Conservation (phyloP, 257 asterid genomes). For the Nicotiana obtusifolia region DNA sequence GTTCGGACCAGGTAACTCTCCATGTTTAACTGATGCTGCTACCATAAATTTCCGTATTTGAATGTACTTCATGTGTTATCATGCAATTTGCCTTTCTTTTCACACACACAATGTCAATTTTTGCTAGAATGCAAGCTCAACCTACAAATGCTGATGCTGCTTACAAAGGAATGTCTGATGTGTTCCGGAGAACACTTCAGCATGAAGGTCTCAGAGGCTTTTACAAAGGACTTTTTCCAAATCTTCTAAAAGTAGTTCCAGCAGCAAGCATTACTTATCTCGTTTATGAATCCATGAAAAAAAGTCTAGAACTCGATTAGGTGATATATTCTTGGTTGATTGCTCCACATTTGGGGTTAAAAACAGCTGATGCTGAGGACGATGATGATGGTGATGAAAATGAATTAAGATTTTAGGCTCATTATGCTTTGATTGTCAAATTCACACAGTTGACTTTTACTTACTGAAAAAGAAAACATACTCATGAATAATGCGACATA, state of each 20-base stretch:
- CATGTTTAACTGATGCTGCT: neutral
- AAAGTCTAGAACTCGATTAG: conserved; percentile 70
- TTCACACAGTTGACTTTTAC: conserved; percentile 24
- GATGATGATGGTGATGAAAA: conserved; percentile 32
- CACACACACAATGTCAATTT: neutral
- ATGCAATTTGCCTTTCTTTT: neutral
- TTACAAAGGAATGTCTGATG: conserved; percentile 64
- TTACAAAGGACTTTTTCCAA: conserved; percentile 91
- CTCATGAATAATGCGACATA: conserved; percentile 15
- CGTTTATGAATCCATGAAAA: conserved; percentile 91
- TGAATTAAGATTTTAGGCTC: conserved; percentile 30
- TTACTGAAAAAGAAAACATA: neutral
- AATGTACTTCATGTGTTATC: neutral
- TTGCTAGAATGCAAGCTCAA: conserved; percentile 93
- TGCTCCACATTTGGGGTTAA: neutral
- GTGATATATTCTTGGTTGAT: conserved; percentile 12
- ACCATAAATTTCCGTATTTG: neutral
- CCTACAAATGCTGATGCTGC: conserved; percentile 26
- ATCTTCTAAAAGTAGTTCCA: conserved; percentile 91
- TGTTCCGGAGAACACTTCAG: conserved; percentile 54
- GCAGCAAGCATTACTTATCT: conserved; percentile 94
- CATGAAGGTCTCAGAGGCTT: conserved; percentile 79
- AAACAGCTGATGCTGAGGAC: conserved; percentile 7
- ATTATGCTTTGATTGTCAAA: conserved; percentile 32
- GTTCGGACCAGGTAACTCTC: conserved; percentile 76